Conservation (phyloP, 306 rosid genomes). For the Acacia acuminata region DNA sequence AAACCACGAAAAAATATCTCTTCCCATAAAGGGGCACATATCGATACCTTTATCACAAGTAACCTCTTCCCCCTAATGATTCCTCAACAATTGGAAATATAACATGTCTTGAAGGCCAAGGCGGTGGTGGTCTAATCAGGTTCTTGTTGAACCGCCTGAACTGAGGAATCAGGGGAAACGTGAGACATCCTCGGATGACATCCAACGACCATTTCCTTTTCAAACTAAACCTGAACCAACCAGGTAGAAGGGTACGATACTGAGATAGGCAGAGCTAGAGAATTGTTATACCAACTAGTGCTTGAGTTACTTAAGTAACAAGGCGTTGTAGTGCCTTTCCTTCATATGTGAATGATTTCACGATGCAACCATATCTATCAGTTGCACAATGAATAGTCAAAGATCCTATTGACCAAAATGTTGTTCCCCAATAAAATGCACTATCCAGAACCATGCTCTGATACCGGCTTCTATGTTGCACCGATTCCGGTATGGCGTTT, state of each 20-base stretch:
- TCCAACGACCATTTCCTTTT: constrained; percentile 87
- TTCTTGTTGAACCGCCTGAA: constrained; percentile 85
- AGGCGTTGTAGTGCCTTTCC: constrained; percentile 94
- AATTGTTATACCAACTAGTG: constrained; percentile 79
- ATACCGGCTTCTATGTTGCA: no score
- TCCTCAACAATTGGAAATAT: constrained; percentile 4
- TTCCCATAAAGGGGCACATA: not conserved
- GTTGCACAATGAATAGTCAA: constrained; percentile 90
- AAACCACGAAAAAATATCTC: no score
- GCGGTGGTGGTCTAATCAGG: constrained; percentile 19
- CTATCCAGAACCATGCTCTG: no score
- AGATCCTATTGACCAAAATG: constrained; percentile 95
- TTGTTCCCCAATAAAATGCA: constrained; percentile 6
- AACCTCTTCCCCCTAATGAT: no score
- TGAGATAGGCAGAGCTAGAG: constrained; percentile 78
- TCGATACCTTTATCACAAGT: no score
- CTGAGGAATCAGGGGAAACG: constrained; percentile 89
- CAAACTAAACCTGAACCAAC: constrained; percentile 86
- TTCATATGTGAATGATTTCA: constrained; percentile 77
- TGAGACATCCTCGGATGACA: constrained; percentile 82
- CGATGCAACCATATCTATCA: constrained; percentile 69
- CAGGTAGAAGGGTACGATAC: constrained; percentile 84
- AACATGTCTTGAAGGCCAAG: constrained; percentile 78
- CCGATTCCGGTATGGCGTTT: no score
- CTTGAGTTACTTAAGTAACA: constrained; percentile 85